These are phyloP conservation scores for Monosporascus sp. DNA, from an alignment of 2,329 filamentous ascomycete genomes.

Conservation along the genomic window DNA sequence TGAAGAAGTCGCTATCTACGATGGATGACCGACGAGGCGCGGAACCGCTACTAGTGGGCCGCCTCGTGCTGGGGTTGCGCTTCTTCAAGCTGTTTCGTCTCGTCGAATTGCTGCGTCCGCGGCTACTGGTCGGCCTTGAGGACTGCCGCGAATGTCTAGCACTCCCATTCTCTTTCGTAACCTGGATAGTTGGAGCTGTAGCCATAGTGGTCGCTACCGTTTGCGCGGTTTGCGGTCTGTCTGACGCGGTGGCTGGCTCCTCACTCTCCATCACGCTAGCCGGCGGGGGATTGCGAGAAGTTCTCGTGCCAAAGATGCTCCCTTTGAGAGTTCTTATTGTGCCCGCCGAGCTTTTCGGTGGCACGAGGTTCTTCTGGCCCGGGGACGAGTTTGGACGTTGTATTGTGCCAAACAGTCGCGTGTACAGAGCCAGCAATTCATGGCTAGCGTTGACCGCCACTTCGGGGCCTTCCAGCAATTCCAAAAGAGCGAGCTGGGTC, in stretches of 20 bases:
- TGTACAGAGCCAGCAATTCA: conserved; percentile 78
- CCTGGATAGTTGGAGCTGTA: conserved; percentile 65
- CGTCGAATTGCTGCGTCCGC: conserved; percentile 40
- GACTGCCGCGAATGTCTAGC: conserved; percentile 30
- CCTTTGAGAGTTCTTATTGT: conserved; percentile 65
- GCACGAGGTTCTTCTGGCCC: conserved; percentile 36
- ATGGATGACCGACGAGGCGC: conserved; percentile 34
- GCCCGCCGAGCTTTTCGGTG: conserved; percentile 65
- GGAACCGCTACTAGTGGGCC: conserved; percentile 38
- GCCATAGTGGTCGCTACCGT: conserved; percentile 44
- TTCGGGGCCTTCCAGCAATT: conserved; percentile 76
- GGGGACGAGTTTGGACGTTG: conserved; percentile 34
- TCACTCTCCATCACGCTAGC: conserved; percentile 30
- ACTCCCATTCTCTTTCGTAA: conserved; percentile 60
- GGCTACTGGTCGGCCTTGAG: conserved; percentile 32
- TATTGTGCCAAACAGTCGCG: conserved; percentile 64
- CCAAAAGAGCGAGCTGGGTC: conserved; percentile 81
- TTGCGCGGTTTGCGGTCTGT: conserved; percentile 40
- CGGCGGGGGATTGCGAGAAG: conserved; percentile 27
- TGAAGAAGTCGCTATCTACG: conserved; percentile 47
- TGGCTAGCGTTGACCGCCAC: conserved; percentile 83
- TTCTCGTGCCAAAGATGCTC: conserved; percentile 69
- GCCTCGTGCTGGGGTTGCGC: conserved; percentile 43
- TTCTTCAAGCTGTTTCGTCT: conserved; percentile 49
- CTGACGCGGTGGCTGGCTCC: conserved; percentile 23